A percentile compares a stretch with the other conserved stretches of the same genome.
phyloP scores from a whole-genome alignment of 1,284 basidiomycete species.

The Apiotrichum akiyoshidainum region DNA sequence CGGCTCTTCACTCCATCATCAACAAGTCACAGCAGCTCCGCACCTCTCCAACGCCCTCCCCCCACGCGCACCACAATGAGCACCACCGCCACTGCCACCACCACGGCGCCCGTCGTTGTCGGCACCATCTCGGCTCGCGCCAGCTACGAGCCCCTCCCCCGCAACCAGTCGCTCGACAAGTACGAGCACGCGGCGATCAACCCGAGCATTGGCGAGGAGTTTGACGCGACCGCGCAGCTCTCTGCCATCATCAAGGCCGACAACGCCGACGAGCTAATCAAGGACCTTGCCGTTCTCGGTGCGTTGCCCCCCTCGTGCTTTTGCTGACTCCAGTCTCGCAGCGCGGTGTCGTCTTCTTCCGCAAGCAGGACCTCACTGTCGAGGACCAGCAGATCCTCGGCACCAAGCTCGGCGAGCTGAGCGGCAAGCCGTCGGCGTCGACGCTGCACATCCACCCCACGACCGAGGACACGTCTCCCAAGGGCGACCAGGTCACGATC shows the following conservation, averaged over 20 bases:
- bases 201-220: conserved; percentile 17
- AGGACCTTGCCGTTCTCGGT: conserved; percentile 56
- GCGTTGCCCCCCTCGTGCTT: too few relatives aligned
- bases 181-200: conserved; percentile 9
- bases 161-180: conserved; percentile 9
- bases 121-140: conserved; percentile 5
- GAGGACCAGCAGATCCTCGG: conserved; percentile 55
- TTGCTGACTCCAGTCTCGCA: conserved; percentile 55
- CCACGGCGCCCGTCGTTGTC: neutral
- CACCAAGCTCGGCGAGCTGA: conserved; percentile 57
- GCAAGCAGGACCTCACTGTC: conserved; percentile 56
- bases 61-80: neutral
- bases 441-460: conserved; percentile 33
- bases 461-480: conserved; percentile 11
- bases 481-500: conserved; percentile 56
- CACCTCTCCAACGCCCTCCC: neutral
- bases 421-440: conserved; percentile 57
- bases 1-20: too few relatives aligned
- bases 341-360: conserved; percentile 70
- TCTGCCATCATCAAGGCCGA: conserved; percentile 7
- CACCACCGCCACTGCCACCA: neutral
- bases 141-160: conserved; percentile 4
- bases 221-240: conserved; percentile 10
- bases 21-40: neutral
- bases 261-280: conserved; percentile 44